Conservation (phyloP, 1,284 basidiomycete species). For the Papiliotrema fonsecae region DNA sequence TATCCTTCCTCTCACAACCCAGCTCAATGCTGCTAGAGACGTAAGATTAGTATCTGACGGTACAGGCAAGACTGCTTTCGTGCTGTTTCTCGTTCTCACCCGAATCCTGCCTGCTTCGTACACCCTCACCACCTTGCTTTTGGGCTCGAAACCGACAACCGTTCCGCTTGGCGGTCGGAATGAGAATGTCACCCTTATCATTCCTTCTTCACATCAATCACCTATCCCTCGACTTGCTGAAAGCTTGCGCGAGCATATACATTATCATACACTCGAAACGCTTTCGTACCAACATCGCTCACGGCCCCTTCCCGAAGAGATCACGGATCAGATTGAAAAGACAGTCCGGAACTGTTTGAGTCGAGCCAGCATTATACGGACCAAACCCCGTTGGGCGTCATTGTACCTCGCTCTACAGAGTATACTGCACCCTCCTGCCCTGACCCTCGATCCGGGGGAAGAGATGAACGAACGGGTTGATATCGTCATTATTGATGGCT, state of each 20-base stretch:
- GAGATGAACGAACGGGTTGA: slow-evolving; percentile 11
- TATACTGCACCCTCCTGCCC: slow-evolving; percentile 9
- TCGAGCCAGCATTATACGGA: slow-evolving; percentile 20
- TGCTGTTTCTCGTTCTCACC: slow-evolving; percentile 30
- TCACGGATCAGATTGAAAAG: slow-evolving; percentile 9
- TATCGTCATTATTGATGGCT: slow-evolving; percentile 40
- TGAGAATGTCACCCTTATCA: slow-evolving; percentile 23
- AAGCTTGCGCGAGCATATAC: slow-evolving; percentile 29
- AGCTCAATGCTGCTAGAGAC: neutral
- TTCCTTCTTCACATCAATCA: slow-evolving; percentile 23
- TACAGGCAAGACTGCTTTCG: slow-evolving; percentile 28
- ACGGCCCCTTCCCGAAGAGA: neutral
- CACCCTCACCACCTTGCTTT: slow-evolving; percentile 4
- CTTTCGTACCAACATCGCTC: slow-evolving; percentile 3
- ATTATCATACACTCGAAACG: slow-evolving; percentile 7
- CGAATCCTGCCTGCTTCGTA: slow-evolving; percentile 30
- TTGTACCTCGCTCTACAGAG: slow-evolving; percentile 21
- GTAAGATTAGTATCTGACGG: neutral
- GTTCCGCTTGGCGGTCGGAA: slow-evolving; percentile 33
- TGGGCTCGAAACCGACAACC: neutral
- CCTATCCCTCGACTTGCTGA: slow-evolving; percentile 14
- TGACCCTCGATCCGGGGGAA: neutral
- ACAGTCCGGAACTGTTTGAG: slow-evolving; percentile 10
- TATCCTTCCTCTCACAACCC: neutral
- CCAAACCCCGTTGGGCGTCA: slow-evolving; percentile 19